Base-by-base conservation (phyloP, 768 basidiomycete species). In the Termitomyces sp. region DNA sequence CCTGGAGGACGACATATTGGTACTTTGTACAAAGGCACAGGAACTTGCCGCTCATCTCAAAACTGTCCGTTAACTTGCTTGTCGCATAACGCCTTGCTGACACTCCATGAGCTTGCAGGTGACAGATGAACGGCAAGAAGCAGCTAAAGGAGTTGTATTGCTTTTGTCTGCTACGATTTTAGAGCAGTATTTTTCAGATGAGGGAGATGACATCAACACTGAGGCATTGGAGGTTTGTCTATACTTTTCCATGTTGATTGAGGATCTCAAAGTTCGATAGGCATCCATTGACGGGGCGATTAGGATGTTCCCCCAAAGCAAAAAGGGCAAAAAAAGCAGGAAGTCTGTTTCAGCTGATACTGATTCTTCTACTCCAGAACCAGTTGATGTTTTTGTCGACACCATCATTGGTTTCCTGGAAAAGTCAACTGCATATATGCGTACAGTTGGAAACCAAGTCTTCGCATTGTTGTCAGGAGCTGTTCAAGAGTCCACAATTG, bases 341-440 rank as follows among this genome's bases (percentile, higher is more conserved):
- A 76, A 76, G 60, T 67, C 70, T 2, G 52, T 55, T 41, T 64
- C 63, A 40, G 66, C 63, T 56, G 68, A 72, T 44, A 51, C 64
- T 38, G 76, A 76, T 14, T 75, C 75, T 9, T 38, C 61, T 10
- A 73, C 73, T 3, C 75, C 79, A 1, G 80, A 81, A 48, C 85
- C 94, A 1, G 83, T 95, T 54, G 94, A 97, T 59, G 71, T 94
- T 44, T 78, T 98, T 41, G 85, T 95, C 35, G 94, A 98, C 66
- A 79, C 81, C n/a, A 83, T 98, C 50, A 91, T 99, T 48, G 92
- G 92, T 6, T 87, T 91, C 66, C 72, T 99, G 38, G 94, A 98
- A 67, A 82, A 87, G 56, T 85, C 87, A 2, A 89, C 86, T 5
- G 82, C 85, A 41, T 95, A 89, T 68, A 78, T 89, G 71, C 85